Base-by-base conservation (phyloP, 1,139 yeast genomes). In the Hansenula sp. region DNA sequence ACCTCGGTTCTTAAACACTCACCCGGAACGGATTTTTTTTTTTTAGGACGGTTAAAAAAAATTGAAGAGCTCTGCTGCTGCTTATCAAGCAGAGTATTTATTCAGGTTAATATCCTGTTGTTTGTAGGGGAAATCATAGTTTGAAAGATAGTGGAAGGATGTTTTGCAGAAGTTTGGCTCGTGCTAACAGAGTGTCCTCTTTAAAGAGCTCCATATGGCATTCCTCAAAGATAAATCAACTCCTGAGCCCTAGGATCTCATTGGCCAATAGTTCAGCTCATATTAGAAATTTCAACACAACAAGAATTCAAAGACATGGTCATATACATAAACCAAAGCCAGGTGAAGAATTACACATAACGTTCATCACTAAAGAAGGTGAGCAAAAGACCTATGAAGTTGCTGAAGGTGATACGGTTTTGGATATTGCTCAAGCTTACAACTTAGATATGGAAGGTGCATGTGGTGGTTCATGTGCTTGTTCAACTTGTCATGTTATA, bases 381-480 rank as follows among this genome's bases (percentile, higher is more conserved):
- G 70, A 75, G 31, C 96, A 88, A 60, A 69, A 77, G 47, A 78
- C 85, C 2, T 77, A 75, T 52, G 97, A 89, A 56, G 97, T 84
- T 2, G 84, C 94, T 2, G 96, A 84, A 51, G 98, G 97, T 10
- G 98, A 92, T 58, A 82, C 90, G 36, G 59, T 92, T 35, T 68
- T 92, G 60, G 98, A 92, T 61, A 89, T 92, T 43, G 98, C 97
- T 7, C 98, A 92, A 65, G 95, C 95, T 4, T 68, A 90, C 58
- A 84, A 89, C 54, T 66, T 92, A 46, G 98, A 92, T 54, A 89
- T 92, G 90, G 98, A 92, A 61, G 96, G 98, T 35, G 98, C 98
- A 0, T 92, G 98, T 65, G 98, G 98, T 29, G 98, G 98, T 2
- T 88, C 97, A 2, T 92, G 98, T 69, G 98, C 98, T 1, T 92